Evolutionary conservation across 768 basidiomycete genomes (phyloP).

Genomic region (Zangia roseola): DNA sequence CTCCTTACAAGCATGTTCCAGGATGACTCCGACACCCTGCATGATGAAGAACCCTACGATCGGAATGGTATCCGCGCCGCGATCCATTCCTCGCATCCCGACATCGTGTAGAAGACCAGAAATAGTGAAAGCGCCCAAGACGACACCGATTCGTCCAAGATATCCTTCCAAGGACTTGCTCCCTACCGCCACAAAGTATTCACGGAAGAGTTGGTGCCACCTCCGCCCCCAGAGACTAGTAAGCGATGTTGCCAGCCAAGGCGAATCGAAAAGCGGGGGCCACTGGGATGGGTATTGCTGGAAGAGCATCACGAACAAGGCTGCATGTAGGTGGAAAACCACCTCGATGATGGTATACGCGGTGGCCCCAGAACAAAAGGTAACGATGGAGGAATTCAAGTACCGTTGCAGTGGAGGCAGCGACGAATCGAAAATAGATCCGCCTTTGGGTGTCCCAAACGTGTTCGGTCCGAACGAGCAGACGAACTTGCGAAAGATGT

Average conservation of each 20-base stretch:
- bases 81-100: conserved; percentile 57
- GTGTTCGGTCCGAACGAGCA: conserved; percentile 38
- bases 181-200: conserved; percentile 54
- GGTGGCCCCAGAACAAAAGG: conserved; percentile 41
- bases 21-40: conserved; percentile 49
- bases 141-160: conserved; percentile 46
- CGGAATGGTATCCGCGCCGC: conserved; percentile 43
- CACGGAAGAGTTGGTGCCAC: conserved; percentile 73
- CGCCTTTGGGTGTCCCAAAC: conserved; percentile 34
- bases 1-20: conserved; percentile 48
- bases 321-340: conserved; percentile 40
- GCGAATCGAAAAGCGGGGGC: conserved; percentile 62
- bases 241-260: conserved; percentile 60
- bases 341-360: conserved; percentile 47
- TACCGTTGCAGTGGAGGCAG: conserved; percentile 35
- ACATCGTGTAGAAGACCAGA: conserved; percentile 63
- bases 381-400: conserved; percentile 43
- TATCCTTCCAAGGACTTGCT: conserved; percentile 40
- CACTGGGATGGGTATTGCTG: conserved; percentile 51
- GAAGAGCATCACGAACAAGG: conserved; percentile 47
- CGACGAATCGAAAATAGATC: conserved; percentile 37
- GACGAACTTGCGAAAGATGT: neutral
- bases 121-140: conserved; percentile 57
- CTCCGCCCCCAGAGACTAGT: conserved; percentile 56
- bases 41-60: conserved; percentile 56